These are phyloP conservation scores for Yamadazyma siamensis DNA, from an alignment of 1,139 yeast species.

Conservation along the genomic window DNA sequence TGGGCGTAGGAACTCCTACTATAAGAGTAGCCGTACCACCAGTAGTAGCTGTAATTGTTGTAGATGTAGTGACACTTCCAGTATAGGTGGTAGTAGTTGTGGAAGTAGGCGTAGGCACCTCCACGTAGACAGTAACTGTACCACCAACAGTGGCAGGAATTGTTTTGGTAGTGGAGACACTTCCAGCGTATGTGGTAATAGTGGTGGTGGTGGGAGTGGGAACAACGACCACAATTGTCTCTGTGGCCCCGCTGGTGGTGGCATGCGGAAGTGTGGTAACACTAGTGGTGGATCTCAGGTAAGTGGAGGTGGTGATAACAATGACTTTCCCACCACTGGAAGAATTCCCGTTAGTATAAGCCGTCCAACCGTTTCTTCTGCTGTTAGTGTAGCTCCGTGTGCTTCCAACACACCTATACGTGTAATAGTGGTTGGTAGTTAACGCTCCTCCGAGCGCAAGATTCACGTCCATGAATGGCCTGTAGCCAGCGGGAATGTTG, in stretches of 20 bases:
- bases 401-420: too few relatives aligned
- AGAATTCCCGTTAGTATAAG: too few relatives aligned
- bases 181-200: constrained; percentile 6
- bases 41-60: not conserved
- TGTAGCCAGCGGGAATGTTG: constrained; percentile 28
- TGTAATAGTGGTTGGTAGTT: constrained; percentile 11
- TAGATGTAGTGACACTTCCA: not conserved
- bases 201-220: constrained; percentile 10
- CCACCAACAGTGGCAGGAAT: not conserved
- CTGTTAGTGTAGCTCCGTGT: too few relatives aligned
- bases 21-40: not conserved
- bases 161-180: not conserved
- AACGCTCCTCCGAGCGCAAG: too few relatives aligned
- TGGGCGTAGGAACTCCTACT: not conserved
- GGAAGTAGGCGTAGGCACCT: not conserved
- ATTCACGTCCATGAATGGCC: constrained; percentile 27
- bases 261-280: constrained; percentile 8
- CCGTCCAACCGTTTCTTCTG: constrained; percentile 6
- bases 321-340: constrained; percentile 6
- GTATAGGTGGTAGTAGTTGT: not conserved
- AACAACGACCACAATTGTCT: constrained; percentile 10
- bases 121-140: not conserved
- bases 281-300: constrained; percentile 14
- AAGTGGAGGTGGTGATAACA: constrained; percentile 9
- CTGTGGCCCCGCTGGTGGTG: constrained; percentile 3